These are phyloP conservation scores for Jamesozyma piceae DNA, from an alignment of 805 yeast species.

Conservation along the genomic window DNA sequence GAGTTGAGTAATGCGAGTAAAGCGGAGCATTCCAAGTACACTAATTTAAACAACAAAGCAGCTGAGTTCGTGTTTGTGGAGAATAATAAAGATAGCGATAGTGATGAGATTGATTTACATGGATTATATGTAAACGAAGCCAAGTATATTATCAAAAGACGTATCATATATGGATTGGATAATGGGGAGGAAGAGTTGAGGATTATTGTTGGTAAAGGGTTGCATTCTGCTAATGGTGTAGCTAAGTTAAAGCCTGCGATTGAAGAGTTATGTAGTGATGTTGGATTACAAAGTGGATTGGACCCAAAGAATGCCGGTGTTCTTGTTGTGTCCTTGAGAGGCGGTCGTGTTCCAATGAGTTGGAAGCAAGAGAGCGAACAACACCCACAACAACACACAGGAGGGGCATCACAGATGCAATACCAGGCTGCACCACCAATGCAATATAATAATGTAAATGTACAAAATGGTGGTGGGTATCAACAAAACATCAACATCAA, in stretches of 20 bases:
- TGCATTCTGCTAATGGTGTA: conserved; percentile 71
- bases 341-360: neutral
- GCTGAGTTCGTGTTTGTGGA: conserved; percentile 83
- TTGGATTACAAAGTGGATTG: conserved; percentile 48
- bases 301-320: conserved; percentile 77
- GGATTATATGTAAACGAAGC: conserved; percentile 90
- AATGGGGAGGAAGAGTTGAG: conserved; percentile 53
- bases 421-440: conserved; percentile 21
- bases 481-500: too few species aligned
- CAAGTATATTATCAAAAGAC: conserved; percentile 57
- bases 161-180: conserved; percentile 56
- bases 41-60: conserved; percentile 63
- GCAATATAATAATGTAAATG: conserved; percentile 11
- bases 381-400: conserved; percentile 3
- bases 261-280: conserved; percentile 63
- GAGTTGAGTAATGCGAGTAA: conserved; percentile 63
- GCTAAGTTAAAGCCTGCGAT: conserved; percentile 88
- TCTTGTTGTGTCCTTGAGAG: conserved; percentile 37
- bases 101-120: conserved; percentile 85
- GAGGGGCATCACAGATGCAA: neutral
- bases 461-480: neutral
- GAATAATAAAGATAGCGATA: conserved; percentile 78
- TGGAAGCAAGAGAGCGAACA: neutral
- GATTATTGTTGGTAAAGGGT: conserved; percentile 90
- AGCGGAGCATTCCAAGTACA: conserved; percentile 50